A percentile compares a stretch with the other conserved stretches of the same genome.
Evolutionary conservation across 345 rosid species (phyloP).

Genomic region (Aquilaria sinensis): DNA sequence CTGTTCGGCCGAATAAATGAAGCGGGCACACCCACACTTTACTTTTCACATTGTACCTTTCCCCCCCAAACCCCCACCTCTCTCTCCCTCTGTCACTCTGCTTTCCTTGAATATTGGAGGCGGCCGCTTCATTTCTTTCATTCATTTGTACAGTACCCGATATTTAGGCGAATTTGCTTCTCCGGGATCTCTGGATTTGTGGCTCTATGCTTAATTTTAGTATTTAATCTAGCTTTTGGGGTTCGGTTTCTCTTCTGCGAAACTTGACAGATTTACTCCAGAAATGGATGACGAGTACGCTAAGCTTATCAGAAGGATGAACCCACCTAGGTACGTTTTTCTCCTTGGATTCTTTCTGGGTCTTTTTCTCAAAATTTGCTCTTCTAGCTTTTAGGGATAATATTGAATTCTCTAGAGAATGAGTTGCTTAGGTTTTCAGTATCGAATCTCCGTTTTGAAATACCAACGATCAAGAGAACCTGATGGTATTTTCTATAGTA

Average conservation of each 20-base stretch:
- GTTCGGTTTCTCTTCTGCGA: background rate
- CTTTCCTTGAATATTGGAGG: slow-evolving; percentile 39
- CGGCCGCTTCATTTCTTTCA: slow-evolving; percentile 2
- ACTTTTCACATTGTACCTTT: slow-evolving; percentile 5
- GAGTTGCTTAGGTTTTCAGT: background rate
- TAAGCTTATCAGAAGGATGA: slow-evolving; percentile 84
- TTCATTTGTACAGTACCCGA: slow-evolving; percentile 5
- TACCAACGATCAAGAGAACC: slow-evolving; percentile 1
- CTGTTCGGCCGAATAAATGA: background rate
- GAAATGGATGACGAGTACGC: slow-evolving; percentile 78
- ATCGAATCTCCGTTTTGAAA: background rate
- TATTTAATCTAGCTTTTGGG: background rate
- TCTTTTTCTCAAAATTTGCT: background rate
- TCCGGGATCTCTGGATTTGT: background rate
- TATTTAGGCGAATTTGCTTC: background rate
- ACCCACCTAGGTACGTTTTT: slow-evolving; percentile 60
- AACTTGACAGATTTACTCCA: background rate
- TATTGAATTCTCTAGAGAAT: background rate
- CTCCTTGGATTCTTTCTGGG: background rate
- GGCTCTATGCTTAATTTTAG: too few relatives aligned
- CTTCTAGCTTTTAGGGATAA: slow-evolving; percentile 7
- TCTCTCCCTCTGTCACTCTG: background rate
- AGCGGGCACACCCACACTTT: slow-evolving; percentile 5
- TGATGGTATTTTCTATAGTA: background rate
- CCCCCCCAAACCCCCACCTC: background rate